A percentile compares a stretch with the other conserved stretches of the same genome.
phyloP scores from a whole-genome alignment of 2,329 filamentous ascomycete species.

The Fusarium camptoceras region DNA sequence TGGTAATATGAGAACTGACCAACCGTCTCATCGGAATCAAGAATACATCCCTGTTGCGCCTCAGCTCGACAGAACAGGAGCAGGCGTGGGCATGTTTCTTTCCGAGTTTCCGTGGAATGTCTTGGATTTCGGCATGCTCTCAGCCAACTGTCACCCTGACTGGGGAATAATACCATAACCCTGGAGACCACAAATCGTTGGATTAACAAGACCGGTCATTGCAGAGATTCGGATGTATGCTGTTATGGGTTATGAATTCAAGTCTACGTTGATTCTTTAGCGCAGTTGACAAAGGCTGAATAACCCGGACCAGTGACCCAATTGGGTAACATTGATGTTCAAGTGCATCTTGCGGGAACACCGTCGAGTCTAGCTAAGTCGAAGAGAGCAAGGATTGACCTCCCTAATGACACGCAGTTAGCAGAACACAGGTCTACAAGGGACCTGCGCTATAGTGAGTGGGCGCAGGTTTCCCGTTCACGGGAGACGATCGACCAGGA shows the following conservation, averaged over 20 bases:
- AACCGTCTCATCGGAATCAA: constrained; percentile 31
- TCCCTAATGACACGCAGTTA: constrained; percentile 43
- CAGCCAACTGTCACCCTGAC: constrained; percentile 13
- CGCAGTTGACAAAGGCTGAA: constrained; percentile 14
- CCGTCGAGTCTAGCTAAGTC: constrained; percentile 23
- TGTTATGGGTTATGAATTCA: background rate
- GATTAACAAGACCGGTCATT: background rate
- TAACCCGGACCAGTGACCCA: constrained; percentile 25
- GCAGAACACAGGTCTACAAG: constrained; percentile 23
- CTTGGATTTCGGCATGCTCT: constrained; percentile 18
- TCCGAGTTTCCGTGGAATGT: constrained; percentile 28
- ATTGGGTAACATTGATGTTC: constrained; percentile 19
- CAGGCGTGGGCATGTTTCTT: constrained; percentile 28
- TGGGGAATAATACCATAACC: constrained; percentile 22
- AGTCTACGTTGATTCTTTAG: constrained; percentile 12
- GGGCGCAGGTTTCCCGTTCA: constrained; percentile 24
- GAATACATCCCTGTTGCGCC: constrained; percentile 28
- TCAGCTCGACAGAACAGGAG: constrained; percentile 16
- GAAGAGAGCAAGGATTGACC: constrained; percentile 33
- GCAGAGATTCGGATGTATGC: background rate
- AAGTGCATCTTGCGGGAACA: constrained; percentile 31
- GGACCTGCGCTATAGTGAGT: constrained; percentile 16
- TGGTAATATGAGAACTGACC: constrained; percentile 37
- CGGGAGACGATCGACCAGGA: constrained; percentile 36
- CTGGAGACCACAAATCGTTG: background rate